Base-by-base conservation (phyloP, 306 rosid species). In the Dryas alaskensis region DNA sequence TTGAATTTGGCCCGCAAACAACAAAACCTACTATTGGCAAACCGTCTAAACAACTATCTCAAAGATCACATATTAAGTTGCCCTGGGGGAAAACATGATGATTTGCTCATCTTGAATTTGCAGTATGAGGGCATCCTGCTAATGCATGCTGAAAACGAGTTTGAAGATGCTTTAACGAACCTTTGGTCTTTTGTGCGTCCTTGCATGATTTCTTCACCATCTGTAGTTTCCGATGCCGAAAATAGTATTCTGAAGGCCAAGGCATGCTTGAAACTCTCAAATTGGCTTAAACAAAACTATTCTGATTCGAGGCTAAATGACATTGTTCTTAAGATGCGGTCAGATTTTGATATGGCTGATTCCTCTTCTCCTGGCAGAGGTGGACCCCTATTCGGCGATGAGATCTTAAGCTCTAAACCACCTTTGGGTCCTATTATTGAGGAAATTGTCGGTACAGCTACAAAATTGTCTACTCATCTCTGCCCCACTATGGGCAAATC, bases 401-500 rank as follows among this genome's bases (percentile, higher is more conserved):
- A 82, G 76, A 76, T 72, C 62, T 44, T 76, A 70, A 67, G 31
- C 60, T 72, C 60, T 78, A 52, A 67, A 51, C 80, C 76, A 47
- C 81, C 66, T 73, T 45, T 82, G 69, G 85, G 85, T 82, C 78
- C 77, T 76, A 65, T 85, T 61, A 85, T 78, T 64, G 93, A 90
- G 88, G 98, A 90, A 76, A 81, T 93, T 79, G 87, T 89, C 69
- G 98, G 93, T 75, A 82, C 89, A 72, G 81, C 91, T 80, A 79
- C 88, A 54, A 93, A 93, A 83, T 76, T 90, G 81, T 89, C 97
- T 48, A 86, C 96, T 78, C 81, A 50, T 51, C 87, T 91, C 77
- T 93, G 98, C 81, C 97, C 98, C 37, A 81, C 86, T 48, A 83
- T 90, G 95, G 97, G 93, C 37, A 93, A 93, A 83, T 85, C 98